Base-by-base conservation (phyloP, 2,329 filamentous ascomycete species). In the Xylaria sp. region DNA sequence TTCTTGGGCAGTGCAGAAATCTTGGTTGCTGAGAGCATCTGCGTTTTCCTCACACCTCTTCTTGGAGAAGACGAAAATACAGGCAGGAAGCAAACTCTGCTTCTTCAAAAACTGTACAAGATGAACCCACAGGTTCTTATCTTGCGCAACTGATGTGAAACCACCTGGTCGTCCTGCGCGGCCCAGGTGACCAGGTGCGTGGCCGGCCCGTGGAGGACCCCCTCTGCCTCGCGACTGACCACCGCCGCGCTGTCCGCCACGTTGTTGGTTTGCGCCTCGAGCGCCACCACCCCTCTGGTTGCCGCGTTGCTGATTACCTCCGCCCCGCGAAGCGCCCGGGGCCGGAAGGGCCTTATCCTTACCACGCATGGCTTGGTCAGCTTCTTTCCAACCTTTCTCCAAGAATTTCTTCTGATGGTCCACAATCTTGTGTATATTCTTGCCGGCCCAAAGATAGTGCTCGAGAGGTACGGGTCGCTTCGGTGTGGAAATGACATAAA, bases 51-150 rank as follows among this genome's bases (percentile, higher is more conserved):
- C 96, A 75, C 96, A 98, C 60, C 96, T 87, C 80, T 96, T 97
- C 83, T 98, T 99, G 2, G 96, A 99, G 80, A 99, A 99, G 64
- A 99, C 95, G 77, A 99, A 99, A 72, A 99, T 97, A 78, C 95
- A 98, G 9, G 92, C 93, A 0, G 96, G 96, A 3, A 99, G 87
- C 4, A 99, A 85, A 57, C 89, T 93, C 60, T 94, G 89, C 79
- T 97, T 97, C 75, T 90, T 93, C 62, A 99, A 85, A 80, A 93
- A 94, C 76, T 97, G 93, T 2, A 99, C 94, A 45, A 99, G 87
- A 76, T 97, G 93, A 41, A 98, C 95, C 96, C 96, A 99, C 8
- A 97, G 86, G 70, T 94, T 98, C 78, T 94, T 94, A 81, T 99
- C 96, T 79, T 99, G 96, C 0, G 94, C 94, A 66, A 92, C 93